Conservation (phyloP, 805 yeast genomes). For the Zygotorulaspora danielsina region DNA sequence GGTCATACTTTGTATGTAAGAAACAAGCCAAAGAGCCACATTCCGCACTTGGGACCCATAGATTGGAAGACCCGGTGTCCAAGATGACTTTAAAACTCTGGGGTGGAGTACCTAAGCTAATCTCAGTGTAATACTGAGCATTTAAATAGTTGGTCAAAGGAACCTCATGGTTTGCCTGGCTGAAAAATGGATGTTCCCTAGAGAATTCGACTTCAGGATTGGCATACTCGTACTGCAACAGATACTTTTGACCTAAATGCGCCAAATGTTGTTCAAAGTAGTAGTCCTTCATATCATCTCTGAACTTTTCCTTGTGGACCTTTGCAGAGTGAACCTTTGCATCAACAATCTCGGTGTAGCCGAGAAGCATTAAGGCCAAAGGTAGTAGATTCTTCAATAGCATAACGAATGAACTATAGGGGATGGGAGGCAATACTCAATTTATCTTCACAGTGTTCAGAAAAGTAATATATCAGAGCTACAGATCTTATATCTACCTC, state of each 20-base stretch:
- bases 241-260: slow-evolving; percentile 59
- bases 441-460: slow-evolving; percentile 1
- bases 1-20: slow-evolving; percentile 88
- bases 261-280: slow-evolving; percentile 49
- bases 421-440: neutral
- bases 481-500: neutral
- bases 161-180: slow-evolving; percentile 53
- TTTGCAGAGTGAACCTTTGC: slow-evolving; percentile 54
- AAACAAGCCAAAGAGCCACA: slow-evolving; percentile 94
- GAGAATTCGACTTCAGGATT: slow-evolving; percentile 39
- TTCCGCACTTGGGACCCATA: slow-evolving; percentile 91
- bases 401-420: slow-evolving; percentile 14
- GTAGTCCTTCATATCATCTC: slow-evolving; percentile 49
- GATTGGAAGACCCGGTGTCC: slow-evolving; percentile 94
- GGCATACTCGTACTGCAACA: slow-evolving; percentile 44
- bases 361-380: slow-evolving; percentile 28
- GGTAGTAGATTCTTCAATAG: slow-evolving; percentile 29
- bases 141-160: slow-evolving; percentile 91
- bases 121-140: slow-evolving; percentile 94
- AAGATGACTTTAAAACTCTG: slow-evolving; percentile 90
- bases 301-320: slow-evolving; percentile 52
- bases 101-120: slow-evolving; percentile 86
- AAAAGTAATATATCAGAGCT: neutral
- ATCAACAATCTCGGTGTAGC: slow-evolving; percentile 33
- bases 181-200: slow-evolving; percentile 21